phyloP scores from a whole-genome alignment of 768 basidiomycete species.

The Termitomyces heimii region DNA sequence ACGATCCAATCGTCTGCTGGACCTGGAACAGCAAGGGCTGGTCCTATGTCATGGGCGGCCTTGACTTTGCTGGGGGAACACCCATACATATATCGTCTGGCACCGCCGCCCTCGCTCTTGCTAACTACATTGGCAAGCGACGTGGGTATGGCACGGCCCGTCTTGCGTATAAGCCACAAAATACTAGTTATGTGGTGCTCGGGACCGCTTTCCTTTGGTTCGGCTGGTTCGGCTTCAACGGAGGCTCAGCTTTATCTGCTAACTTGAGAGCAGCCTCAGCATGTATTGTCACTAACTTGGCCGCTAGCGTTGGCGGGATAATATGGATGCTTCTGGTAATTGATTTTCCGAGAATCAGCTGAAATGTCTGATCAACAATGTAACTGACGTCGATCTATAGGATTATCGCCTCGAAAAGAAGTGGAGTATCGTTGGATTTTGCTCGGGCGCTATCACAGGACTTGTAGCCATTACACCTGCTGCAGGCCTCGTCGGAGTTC shows the following conservation, averaged over 20 bases:
- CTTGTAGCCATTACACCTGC: slow-evolving; percentile 85
- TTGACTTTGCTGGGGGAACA: slow-evolving; percentile 92
- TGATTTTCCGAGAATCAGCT: neutral
- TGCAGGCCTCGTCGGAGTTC: slow-evolving; percentile 74
- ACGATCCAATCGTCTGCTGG: slow-evolving; percentile 94
- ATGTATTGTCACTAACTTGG: slow-evolving; percentile 89
- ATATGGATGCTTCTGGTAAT: slow-evolving; percentile 88
- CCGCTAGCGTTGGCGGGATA: slow-evolving; percentile 78
- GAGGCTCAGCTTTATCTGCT: slow-evolving; percentile 83
- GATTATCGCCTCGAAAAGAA: slow-evolving; percentile 92
- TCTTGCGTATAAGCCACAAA: slow-evolving; percentile 91
- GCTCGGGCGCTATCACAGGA: slow-evolving; percentile 91
- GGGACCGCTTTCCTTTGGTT: slow-evolving; percentile 94
- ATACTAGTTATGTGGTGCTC: slow-evolving; percentile 89
- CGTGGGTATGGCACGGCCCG: slow-evolving; percentile 86
- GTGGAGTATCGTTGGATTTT: slow-evolving; percentile 92
- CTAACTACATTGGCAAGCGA: slow-evolving; percentile 85
- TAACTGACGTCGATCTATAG: slow-evolving; percentile 20
- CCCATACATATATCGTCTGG: too few species aligned
- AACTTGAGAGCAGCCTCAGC: slow-evolving; percentile 84
- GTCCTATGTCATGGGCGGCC: too few species aligned
- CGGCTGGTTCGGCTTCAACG: slow-evolving; percentile 95
- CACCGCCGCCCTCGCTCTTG: slow-evolving; percentile 89
- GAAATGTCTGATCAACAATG: too few species aligned
- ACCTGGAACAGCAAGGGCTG: slow-evolving; percentile 95